A percentile compares a stretch with the other conserved stretches of the same genome.
Evolutionary conservation across 176 grass and related monocot species (phyloP).

Genomic region (Oropetium thomaeum): DNA sequence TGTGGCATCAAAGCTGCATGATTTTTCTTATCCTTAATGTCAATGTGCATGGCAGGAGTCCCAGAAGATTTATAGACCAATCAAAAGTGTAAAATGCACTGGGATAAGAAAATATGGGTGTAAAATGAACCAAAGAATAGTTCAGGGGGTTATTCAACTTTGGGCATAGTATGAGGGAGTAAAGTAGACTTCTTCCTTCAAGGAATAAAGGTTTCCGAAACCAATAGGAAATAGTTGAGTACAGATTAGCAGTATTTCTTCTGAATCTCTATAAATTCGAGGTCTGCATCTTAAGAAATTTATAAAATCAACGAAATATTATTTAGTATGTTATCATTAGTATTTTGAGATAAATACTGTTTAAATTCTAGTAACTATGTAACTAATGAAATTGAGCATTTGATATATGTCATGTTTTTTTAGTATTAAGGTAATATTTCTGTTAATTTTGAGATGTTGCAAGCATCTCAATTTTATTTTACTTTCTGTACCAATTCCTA

Average conservation of each 20-base stretch:
- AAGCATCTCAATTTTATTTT: background rate
- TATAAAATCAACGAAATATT: background rate
- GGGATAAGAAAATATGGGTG: too few species aligned
- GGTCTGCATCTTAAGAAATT: background rate
- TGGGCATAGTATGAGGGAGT: too few species aligned
- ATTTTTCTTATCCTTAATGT: background rate
- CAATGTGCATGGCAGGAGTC: background rate
- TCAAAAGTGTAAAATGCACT: too few species aligned
- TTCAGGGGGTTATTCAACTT: too few species aligned
- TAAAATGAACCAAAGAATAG: too few species aligned
- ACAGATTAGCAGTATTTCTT: background rate
- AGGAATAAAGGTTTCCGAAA: background rate
- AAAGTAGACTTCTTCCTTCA: too few species aligned
- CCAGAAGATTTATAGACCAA: too few species aligned
- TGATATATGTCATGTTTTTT: background rate
- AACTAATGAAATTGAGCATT: background rate
- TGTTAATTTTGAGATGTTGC: background rate
- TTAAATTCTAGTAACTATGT: background rate
- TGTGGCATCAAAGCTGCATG: background rate
- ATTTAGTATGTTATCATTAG: too few species aligned
- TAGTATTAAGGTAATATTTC: background rate
- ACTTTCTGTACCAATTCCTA: background rate
- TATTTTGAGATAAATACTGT: background rate
- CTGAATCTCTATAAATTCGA: background rate
- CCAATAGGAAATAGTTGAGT: background rate